phyloP scores from a whole-genome alignment of 805 yeast species.

The Ogataea neopini region DNA sequence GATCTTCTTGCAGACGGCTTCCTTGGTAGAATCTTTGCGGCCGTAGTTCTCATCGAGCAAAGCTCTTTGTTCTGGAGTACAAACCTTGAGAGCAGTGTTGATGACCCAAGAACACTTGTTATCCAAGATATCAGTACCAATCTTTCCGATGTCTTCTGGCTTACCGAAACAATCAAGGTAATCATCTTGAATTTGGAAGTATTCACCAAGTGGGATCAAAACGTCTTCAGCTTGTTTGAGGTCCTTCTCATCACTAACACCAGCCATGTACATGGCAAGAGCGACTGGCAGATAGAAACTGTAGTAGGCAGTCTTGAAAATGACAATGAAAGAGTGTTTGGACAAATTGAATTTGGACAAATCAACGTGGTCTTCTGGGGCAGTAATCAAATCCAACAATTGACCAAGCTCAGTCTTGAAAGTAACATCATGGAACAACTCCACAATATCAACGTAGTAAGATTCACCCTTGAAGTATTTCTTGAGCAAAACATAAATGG shows the following conservation, averaged over 20 bases:
- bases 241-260: constrained; percentile 67
- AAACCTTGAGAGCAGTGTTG: constrained; percentile 85
- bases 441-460: constrained; percentile 87
- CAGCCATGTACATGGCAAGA: constrained; percentile 91
- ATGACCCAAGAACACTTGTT: constrained; percentile 98
- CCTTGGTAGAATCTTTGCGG: constrained; percentile 67
- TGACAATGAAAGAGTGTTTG: constrained; percentile 94
- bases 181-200: constrained; percentile 98
- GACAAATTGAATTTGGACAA: constrained; percentile 79
- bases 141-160: constrained; percentile 96
- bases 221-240: constrained; percentile 86
- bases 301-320: constrained; percentile 95
- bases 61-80: constrained; percentile 76
- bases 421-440: constrained; percentile 94
- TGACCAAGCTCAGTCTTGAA: constrained; percentile 98
- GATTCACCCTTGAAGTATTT: constrained; percentile 80
- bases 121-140: constrained; percentile 97
- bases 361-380: constrained; percentile 95
- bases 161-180: constrained; percentile 96
- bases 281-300: constrained; percentile 98
- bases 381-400: constrained; percentile 90
- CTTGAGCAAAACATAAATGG: constrained; percentile 85
- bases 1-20: constrained; percentile 67
- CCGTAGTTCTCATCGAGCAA: constrained; percentile 90
- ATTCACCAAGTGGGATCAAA: constrained; percentile 93